phyloP scores from a whole-genome alignment of 2,329 filamentous ascomycete species.

The Cladosporium colombiae region DNA sequence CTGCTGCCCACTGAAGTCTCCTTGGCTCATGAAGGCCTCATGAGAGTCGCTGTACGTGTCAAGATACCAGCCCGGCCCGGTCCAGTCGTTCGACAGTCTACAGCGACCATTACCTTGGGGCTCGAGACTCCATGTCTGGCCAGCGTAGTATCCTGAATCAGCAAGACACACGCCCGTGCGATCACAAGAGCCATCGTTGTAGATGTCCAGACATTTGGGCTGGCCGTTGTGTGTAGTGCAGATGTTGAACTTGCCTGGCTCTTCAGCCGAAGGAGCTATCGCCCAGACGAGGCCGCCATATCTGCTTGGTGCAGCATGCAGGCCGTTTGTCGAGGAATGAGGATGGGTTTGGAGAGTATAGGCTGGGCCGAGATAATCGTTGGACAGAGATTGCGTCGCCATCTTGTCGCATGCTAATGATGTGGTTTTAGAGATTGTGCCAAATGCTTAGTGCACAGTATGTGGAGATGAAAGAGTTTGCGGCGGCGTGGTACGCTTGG shows the following conservation, averaged over 20 bases:
- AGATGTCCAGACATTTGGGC: not conserved
- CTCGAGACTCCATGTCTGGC: slow-evolving; percentile 4
- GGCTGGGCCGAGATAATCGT: slow-evolving; percentile 1
- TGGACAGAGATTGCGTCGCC: slow-evolving; percentile 1
- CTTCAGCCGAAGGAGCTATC: not conserved
- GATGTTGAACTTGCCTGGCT: not conserved
- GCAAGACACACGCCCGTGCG: not conserved
- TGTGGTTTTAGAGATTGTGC: not conserved
- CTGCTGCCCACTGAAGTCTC: slow-evolving; percentile 10
- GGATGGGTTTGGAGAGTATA: not conserved
- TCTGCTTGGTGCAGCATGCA: not conserved
- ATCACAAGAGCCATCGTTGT: not conserved
- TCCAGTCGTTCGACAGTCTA: slow-evolving; percentile 3
- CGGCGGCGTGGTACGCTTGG: not conserved
- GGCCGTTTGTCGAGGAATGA: not conserved
- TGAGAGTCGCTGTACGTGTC: slow-evolving; percentile 8
- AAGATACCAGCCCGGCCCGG: slow-evolving; percentile 4
- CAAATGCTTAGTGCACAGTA: not conserved
- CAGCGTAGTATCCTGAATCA: slow-evolving; percentile 7
- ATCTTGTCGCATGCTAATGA: not conserved
- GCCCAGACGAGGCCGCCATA: not conserved
- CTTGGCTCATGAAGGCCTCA: slow-evolving; percentile 1
- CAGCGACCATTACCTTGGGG: not conserved
- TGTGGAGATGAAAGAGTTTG: not conserved
- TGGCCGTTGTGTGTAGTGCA: not conserved